These are phyloP conservation scores for Cynanchum wilfordii DNA, from an alignment of 257 asterid genomes.

Conservation along the genomic window DNA sequence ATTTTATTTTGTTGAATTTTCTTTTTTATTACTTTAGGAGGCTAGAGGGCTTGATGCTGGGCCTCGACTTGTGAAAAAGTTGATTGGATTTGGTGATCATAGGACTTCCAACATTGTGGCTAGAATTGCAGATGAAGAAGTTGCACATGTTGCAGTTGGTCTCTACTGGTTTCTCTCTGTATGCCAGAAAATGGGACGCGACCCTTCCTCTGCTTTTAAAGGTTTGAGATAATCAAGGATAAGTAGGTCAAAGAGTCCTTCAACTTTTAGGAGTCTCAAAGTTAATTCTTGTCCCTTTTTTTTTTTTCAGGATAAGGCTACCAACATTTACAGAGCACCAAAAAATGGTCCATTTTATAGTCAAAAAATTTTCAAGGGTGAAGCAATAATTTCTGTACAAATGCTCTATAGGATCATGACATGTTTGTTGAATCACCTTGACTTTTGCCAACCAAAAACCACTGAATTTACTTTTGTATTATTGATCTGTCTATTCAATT, in stretches of 20 bases:
- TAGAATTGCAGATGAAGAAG: constrained; percentile 86
- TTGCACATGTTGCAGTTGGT: constrained; percentile 94
- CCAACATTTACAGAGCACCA: no score
- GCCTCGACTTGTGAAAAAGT: constrained; percentile 80
- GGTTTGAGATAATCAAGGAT: constrained; percentile 31
- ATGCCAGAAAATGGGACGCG: constrained; percentile 62
- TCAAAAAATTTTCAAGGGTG: neutral
- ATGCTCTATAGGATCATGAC: neutral
- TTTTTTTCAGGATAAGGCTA: neutral
- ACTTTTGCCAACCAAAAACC: neutral
- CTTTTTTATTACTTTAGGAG: constrained; percentile 43
- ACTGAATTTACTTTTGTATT: neutral
- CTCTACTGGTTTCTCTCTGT: constrained; percentile 80
- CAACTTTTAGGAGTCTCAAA: neutral
- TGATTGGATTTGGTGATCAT: constrained; percentile 76
- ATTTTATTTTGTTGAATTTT: neutral
- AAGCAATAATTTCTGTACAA: neutral
- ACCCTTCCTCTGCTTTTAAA: constrained; percentile 68
- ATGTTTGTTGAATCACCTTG: neutral
- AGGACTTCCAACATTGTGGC: constrained; percentile 73
- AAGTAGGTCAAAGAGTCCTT: neutral
- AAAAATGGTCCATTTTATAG: no score
- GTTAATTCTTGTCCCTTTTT: neutral
- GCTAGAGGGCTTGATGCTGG: constrained; percentile 99
- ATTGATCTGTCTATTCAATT: neutral